Percentiles rank a stretch among this genome's conserved stretches.
phyloP scores from a whole-genome alignment of 495 filamentous ascomycete species.

The Trichoderma reesei region DNA sequence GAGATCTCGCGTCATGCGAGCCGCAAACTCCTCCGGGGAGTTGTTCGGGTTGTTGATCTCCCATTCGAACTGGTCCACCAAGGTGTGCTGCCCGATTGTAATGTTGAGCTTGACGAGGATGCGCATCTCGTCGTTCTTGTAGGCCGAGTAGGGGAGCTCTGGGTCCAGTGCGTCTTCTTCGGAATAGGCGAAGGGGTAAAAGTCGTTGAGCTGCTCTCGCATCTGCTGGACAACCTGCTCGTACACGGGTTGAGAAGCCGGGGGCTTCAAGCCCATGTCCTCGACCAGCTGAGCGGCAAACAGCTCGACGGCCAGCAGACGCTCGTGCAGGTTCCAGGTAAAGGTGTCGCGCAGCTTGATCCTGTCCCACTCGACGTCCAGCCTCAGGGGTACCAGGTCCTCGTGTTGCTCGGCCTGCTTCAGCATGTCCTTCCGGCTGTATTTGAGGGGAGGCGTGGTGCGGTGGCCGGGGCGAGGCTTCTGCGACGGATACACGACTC shows the following conservation, averaged over 20 bases:
- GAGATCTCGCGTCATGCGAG: conserved; percentile 80
- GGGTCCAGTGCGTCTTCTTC: conserved; percentile 87
- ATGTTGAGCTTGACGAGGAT: conserved; percentile 93
- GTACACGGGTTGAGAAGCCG: conserved; percentile 57
- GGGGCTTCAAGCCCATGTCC: conserved; percentile 65
- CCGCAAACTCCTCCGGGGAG: conserved; percentile 87
- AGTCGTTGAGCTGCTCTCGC: conserved; percentile 84
- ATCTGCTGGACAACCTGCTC: conserved; percentile 74
- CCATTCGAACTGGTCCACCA: conserved; percentile 98
- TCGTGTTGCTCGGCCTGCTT: conserved; percentile 83
- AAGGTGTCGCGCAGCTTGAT: conserved; percentile 95
- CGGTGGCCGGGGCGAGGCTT: conserved; percentile 65
- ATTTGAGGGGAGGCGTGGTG: conserved; percentile 57
- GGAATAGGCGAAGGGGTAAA: conserved; percentile 79
- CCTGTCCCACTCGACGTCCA: conserved; percentile 94
- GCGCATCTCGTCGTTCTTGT: conserved; percentile 98
- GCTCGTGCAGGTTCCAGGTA: conserved; percentile 95
- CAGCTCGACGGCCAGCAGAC: conserved; percentile 62
- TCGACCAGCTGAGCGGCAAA: conserved; percentile 87
- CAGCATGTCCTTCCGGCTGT: conserved; percentile 66
- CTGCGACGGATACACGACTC: conserved; percentile 64
- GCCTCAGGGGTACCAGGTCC: conserved; percentile 77
- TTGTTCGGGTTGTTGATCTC: conserved; percentile 93
- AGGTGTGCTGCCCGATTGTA: conserved; percentile 87
- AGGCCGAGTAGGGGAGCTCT: conserved; percentile 80